Conservation (phyloP, 2,329 filamentous ascomycete species). For the Sporothrix pallida region DNA sequence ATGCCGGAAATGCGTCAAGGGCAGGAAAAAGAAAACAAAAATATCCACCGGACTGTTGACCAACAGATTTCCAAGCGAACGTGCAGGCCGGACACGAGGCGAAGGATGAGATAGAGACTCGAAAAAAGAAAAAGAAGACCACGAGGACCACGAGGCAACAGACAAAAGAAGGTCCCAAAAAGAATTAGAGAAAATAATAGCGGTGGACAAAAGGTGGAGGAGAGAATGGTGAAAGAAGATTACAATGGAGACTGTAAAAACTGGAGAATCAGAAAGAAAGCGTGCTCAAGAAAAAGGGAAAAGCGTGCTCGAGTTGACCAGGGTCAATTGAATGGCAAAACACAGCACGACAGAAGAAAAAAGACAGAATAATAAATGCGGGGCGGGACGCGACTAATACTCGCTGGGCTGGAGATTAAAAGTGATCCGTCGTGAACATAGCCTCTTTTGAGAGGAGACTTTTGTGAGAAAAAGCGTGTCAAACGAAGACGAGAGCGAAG, state of each 20-base stretch:
- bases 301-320: background rate
- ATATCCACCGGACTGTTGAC: background rate
- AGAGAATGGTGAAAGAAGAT: background rate
- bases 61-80: background rate
- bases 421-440: slow-evolving; percentile 16
- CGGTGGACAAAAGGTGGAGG: no score
- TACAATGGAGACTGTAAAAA: background rate
- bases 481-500: background rate
- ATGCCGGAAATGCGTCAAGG: background rate
- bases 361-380: background rate
- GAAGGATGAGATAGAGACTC: background rate
- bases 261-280: background rate
- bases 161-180: no score
- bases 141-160: no score
- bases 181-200: no score
- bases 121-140: no score
- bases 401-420: slow-evolving; percentile 22
- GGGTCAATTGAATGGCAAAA: slow-evolving; percentile 4
- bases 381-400: slow-evolving; percentile 4
- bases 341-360: background rate
- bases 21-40: background rate
- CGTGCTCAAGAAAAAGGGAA: background rate
- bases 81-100: background rate
- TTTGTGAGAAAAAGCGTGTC: no score
- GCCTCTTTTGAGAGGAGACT: background rate